A percentile compares a stretch with the other conserved stretches of the same genome.
Conservation (phyloP, 257 asterid species). For the Solanum ahanhuiri region DNA sequence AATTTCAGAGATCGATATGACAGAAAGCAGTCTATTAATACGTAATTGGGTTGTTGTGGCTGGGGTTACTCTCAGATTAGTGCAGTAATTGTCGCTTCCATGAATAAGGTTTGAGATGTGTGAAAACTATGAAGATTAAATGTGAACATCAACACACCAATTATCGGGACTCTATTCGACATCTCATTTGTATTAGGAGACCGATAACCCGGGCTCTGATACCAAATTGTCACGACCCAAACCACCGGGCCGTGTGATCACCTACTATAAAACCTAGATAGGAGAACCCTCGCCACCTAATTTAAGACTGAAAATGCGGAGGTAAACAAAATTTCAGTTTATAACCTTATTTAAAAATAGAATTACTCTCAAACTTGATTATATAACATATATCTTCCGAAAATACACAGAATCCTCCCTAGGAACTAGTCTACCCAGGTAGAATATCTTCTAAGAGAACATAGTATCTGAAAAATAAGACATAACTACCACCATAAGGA, state of each 20-base stretch:
- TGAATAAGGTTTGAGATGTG: neutral
- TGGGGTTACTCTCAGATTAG: neutral
- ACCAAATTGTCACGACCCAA: neutral
- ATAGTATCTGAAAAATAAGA: too few relatives aligned
- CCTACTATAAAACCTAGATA: neutral
- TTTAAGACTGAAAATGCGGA: neutral
- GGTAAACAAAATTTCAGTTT: too few relatives aligned
- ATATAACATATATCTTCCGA: too few relatives aligned
- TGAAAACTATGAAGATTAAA: neutral
- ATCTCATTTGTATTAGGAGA: too few relatives aligned
- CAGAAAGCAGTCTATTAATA: neutral
- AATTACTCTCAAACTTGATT: neutral
- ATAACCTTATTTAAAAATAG: too few relatives aligned
- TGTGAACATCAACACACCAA: neutral
- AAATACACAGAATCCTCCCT: too few relatives aligned
- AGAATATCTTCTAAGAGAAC: too few relatives aligned
- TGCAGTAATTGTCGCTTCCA: neutral
- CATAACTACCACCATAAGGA: neutral
- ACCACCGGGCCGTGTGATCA: neutral
- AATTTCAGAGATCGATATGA: neutral
- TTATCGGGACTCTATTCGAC: too few relatives aligned
- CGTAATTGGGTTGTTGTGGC: neutral
- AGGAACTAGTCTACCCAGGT: too few relatives aligned
- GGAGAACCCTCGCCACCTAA: neutral
- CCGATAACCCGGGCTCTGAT: neutral